Evolutionary conservation across 176 grass and related monocot genomes (phyloP), one percentile per base, ranked within the genome.

Genomic region (Aegilops umbellulata): DNA sequence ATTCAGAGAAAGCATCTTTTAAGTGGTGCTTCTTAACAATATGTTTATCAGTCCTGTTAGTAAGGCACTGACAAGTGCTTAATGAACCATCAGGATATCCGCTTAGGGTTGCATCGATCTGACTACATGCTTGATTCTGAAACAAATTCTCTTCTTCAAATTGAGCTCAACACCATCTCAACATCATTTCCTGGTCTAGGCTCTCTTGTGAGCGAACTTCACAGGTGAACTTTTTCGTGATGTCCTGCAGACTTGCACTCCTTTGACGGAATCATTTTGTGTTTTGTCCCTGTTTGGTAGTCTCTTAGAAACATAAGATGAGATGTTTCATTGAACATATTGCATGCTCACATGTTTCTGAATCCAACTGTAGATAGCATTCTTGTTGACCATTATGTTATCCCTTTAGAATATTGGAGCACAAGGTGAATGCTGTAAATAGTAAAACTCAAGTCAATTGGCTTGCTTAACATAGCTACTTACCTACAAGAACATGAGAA

Each of bases 81-180:
- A 24, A 81, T 49, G 41, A 74, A 84, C 42, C 90, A 65, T 80
- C 86, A 98, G 96, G 93, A 98, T 80, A 95, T 98, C 73, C 93
- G 96, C 68, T 83, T 98, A 76, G 96, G 93, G 66, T 84, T 98
- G 90, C 96, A 98, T 78, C 87, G 96, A 85, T 98, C 96, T 66
- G 96, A 98, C 87, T 98, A 98, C 88, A 98, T 98, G 93, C 64
- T 98, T 65, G 96, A 98, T 92, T 87, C 93, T 84, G 93, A 88
- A 81, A 98, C 93, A 53, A 95, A 95, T 67, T 91, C 89, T 68
- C 90, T 98, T 86, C 83, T 93, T 81, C 95, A 98, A 92, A 95
- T 98, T 65, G 95, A 98, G 80, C 91, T 95, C 61, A 98, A 98
- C 75, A 95, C 95, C 42, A 92, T 98, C 82, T 95, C 96, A 78